These are phyloP conservation scores for Neofusicoccum parvum DNA, from an alignment of 2,329 filamentous ascomycete genomes.

Conservation along the genomic window DNA sequence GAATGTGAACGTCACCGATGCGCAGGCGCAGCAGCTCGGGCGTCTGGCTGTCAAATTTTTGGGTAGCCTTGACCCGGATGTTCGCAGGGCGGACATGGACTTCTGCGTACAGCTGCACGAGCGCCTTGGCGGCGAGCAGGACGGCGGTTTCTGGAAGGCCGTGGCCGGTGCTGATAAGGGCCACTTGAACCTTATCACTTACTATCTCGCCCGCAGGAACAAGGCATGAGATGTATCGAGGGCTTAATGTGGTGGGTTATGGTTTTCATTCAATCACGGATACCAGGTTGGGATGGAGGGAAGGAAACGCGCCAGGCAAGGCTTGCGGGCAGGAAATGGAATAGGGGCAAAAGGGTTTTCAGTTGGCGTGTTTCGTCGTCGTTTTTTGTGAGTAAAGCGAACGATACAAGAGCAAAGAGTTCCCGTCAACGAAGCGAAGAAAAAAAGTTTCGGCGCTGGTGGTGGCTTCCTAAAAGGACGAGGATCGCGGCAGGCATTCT, in stretches of 20 bases:
- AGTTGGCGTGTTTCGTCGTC: no score
- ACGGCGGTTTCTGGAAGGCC: conserved; percentile 65
- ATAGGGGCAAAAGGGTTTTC: background rate
- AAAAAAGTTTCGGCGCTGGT: conserved; percentile 5
- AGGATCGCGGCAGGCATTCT: background rate
- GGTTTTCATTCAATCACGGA: background rate
- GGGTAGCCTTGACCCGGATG: conserved; percentile 43
- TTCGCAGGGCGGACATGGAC: conserved; percentile 72
- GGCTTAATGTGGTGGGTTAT: background rate
- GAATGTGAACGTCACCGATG: conserved; percentile 32
- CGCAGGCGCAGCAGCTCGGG: conserved; percentile 42
- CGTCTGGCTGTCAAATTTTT: conserved; percentile 41
- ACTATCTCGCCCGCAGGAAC: conserved; percentile 74
- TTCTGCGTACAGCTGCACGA: conserved; percentile 74
- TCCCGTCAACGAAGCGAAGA: background rate
- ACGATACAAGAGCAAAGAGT: background rate
- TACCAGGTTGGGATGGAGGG: background rate
- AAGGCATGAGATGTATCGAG: conserved; percentile 45
- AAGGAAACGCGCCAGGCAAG: background rate
- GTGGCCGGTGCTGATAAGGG: conserved; percentile 63
- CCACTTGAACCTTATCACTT: conserved; percentile 75
- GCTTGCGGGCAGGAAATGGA: background rate
- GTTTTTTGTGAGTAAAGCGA: background rate
- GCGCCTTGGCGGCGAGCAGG: conserved; percentile 58
- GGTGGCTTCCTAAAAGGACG: background rate